A percentile compares a stretch with the other conserved stretches of the same genome.
Conservation (phyloP, 2,329 filamentous ascomycete genomes). For the Coniochaeta prunicola region DNA sequence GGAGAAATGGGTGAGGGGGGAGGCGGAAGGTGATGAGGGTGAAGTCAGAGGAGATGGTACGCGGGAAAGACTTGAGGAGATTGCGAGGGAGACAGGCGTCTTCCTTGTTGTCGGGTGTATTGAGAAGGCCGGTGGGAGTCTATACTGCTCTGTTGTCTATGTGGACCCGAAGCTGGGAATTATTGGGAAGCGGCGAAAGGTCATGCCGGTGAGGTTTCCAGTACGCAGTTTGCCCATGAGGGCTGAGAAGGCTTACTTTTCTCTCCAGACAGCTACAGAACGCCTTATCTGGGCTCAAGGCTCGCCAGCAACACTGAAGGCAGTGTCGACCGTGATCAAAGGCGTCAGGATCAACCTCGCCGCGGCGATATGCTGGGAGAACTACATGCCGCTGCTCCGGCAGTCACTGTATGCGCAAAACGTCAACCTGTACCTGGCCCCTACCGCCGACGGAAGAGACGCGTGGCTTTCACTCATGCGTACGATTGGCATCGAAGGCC, state of each 20-base stretch:
- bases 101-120: slow-evolving; percentile 77
- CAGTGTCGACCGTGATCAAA: slow-evolving; percentile 71
- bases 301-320: slow-evolving; percentile 67
- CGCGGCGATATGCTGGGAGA: slow-evolving; percentile 93
- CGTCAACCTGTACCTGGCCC: slow-evolving; percentile 84
- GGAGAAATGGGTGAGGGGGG: slow-evolving; percentile 60
- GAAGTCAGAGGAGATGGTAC: slow-evolving; percentile 50
- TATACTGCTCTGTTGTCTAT: slow-evolving; percentile 80
- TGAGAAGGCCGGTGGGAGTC: slow-evolving; percentile 70
- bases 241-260: not conserved
- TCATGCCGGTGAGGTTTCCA: slow-evolving; percentile 73
- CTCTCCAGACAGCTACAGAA: slow-evolving; percentile 60
- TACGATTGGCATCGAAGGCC: slow-evolving; percentile 72
- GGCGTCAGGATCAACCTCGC: slow-evolving; percentile 75
- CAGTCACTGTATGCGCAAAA: slow-evolving; percentile 84
- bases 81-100: slow-evolving; percentile 70
- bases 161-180: slow-evolving; percentile 67
- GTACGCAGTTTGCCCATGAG: no score
- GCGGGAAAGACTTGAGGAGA: slow-evolving; percentile 68
- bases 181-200: slow-evolving; percentile 81
- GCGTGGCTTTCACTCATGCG: slow-evolving; percentile 79
- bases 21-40: slow-evolving; percentile 40
- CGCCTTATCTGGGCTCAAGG: slow-evolving; percentile 87
- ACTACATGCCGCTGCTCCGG: slow-evolving; percentile 85
- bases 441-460: slow-evolving; percentile 78